phyloP scores from a whole-genome alignment of 139 green algal genomes.

The Auxenochlorella protothecoides region DNA sequence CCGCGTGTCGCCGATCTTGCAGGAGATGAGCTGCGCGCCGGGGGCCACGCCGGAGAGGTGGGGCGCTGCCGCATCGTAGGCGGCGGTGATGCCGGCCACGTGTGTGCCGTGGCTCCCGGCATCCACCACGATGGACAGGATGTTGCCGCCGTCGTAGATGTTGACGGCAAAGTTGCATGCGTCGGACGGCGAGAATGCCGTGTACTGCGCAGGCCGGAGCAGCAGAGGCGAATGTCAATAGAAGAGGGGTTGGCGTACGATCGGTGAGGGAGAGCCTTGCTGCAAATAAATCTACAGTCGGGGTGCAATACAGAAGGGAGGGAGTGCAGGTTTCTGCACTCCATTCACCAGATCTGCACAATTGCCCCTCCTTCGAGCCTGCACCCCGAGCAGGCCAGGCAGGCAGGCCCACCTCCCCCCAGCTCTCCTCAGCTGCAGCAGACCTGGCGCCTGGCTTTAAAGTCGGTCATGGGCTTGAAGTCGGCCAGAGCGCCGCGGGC shows the following conservation, averaged over 20 bases:
- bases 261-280: neutral
- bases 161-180: conserved; percentile 73
- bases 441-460: conserved; percentile 13
- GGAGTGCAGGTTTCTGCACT: neutral
- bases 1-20: conserved; percentile 86
- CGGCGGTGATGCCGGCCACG: conserved; percentile 76
- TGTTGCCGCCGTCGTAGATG: conserved; percentile 67
- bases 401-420: neutral
- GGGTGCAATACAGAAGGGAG: neutral
- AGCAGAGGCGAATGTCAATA: no score
- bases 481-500: conserved; percentile 36
- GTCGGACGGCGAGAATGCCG: conserved; percentile 49
- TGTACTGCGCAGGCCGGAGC: conserved; percentile 20
- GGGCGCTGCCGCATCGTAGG: conserved; percentile 67
- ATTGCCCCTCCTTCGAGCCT: no score
- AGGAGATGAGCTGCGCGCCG: conserved; percentile 80
- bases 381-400: neutral
- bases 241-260: neutral
- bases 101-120: conserved; percentile 78
- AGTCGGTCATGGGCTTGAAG: conserved; percentile 59
- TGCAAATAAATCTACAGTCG: neutral
- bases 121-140: conserved; percentile 57
- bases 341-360: neutral
- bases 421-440: neutral
- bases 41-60: conserved; percentile 75